Evolutionary conservation across 2,329 filamentous ascomycete species (phyloP).

Genomic region (Aulographum hederae): DNA sequence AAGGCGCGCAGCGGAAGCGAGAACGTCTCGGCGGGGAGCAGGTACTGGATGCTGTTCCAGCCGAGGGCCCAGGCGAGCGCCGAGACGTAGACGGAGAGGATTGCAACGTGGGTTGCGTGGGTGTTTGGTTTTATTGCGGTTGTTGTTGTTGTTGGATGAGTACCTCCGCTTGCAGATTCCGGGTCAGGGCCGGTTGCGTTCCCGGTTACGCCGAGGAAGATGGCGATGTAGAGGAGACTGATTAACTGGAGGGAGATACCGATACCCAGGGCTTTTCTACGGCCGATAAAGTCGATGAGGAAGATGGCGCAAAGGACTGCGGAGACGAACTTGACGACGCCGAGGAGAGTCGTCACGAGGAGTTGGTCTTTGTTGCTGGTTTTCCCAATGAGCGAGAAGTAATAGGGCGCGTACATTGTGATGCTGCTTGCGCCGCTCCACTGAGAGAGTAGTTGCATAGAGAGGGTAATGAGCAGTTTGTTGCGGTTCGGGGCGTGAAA

Average conservation of each 20-base stretch:
- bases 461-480: constrained; percentile 48
- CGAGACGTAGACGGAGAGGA: constrained; percentile 44
- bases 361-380: constrained; percentile 49
- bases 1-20: constrained; percentile 55
- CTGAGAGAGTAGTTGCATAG: constrained; percentile 54
- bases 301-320: constrained; percentile 56
- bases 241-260: constrained; percentile 30
- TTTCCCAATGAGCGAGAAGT: constrained; percentile 56
- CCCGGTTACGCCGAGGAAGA: constrained; percentile 40
- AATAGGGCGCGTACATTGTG: constrained; percentile 57
- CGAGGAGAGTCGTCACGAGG: constrained; percentile 58
- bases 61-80: constrained; percentile 20
- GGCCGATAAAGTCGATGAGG: constrained; percentile 61
- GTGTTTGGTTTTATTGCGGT: too few species aligned
- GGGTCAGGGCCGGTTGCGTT: too few species aligned
- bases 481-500: constrained; percentile 51
- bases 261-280: constrained; percentile 38
- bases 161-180: too few species aligned
- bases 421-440: constrained; percentile 59
- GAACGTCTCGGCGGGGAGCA: constrained; percentile 62
- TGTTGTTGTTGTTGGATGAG: too few species aligned
- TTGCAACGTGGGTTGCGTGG: too few species aligned
- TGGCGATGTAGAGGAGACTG: constrained; percentile 35
- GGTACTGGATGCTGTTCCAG: constrained; percentile 64
- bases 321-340: constrained; percentile 52